Percentiles rank a stretch among this genome's conserved stretches.
Conservation (phyloP, 2,329 filamentous ascomycete genomes). For the Sporothrix protearum region DNA sequence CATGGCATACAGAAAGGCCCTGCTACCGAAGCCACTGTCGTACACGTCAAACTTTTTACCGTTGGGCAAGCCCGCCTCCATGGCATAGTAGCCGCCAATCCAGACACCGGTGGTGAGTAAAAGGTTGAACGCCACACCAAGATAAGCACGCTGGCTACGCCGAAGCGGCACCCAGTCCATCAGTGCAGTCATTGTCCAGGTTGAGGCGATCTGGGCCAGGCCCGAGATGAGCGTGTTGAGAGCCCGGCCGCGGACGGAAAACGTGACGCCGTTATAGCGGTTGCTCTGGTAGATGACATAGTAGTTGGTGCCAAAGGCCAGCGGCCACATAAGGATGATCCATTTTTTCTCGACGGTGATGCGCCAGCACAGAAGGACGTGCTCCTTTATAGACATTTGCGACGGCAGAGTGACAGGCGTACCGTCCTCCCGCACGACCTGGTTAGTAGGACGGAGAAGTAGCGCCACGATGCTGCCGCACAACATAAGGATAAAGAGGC, state of each 20-base stretch:
- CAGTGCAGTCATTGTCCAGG: not conserved
- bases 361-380: not conserved
- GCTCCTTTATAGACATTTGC: no score
- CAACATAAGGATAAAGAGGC: not conserved
- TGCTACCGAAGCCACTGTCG: not conserved
- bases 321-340: not conserved
- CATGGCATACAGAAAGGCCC: not conserved
- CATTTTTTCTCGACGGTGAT: no score
- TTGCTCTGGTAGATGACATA: constrained; percentile 2
- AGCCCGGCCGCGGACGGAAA: not conserved
- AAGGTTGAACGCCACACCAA: not conserved
- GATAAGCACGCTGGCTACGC: not conserved
- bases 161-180: not conserved
- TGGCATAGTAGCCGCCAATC: not conserved
- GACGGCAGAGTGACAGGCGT: not conserved
- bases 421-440: not conserved
- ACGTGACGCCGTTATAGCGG: not conserved
- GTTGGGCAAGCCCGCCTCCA: not conserved
- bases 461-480: not conserved
- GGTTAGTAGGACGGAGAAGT: not conserved
- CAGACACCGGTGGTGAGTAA: not conserved
- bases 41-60: not conserved
- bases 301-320: not conserved
- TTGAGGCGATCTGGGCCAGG: not conserved
- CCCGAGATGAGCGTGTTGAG: not conserved